Evolutionary conservation across 2,329 filamentous ascomycete species (phyloP), one percentile per base, ranked within the genome.

Genomic region (Pseudogymnoascus sp.): DNA sequence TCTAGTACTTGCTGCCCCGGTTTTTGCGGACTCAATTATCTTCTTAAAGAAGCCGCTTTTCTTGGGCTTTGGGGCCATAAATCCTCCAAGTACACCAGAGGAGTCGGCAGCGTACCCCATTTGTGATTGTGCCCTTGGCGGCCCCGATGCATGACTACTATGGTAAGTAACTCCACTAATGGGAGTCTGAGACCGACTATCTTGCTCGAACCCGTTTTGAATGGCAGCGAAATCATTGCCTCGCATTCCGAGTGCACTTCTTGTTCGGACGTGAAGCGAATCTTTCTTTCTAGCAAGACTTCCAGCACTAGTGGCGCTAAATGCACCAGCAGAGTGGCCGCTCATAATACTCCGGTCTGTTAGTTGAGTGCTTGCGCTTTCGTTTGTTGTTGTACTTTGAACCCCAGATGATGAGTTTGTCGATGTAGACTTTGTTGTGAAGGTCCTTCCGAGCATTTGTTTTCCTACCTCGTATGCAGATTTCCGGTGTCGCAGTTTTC

Each of bases 21-120:
- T 97, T 77, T 96, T 97, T 14, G 92, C 93, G 2, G 91, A 91
- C 67, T 96, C 92, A 30, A 97, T 85, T 69, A 97, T 93, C 72
- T 96, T 95, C 75, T 93, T 94, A 80, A 97, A 94, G 71, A 97
- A 96, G 58, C 91, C 93, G 65, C 88, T 87, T 74, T 91, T 94
- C 66, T 90, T 91, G 1, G 86, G 81, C 75, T 92, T 89, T 0
- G 92, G 92, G 64, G 82, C 78, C 5, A 86, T 80, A 7, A 97
- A 82, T 0, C 93, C 92, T 41, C 93, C 93, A 5, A 97, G 80
- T 0, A 88, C 83, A 39, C 86, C 83, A 19, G 83, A 82, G 58
- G 92, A 89, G 19, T 87, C 84, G 1, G 82, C 77, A 62, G 85
- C 75, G 80, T 80, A 87, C 1, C 84, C 87, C 19, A 84, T 80